Conservation (phyloP, 352 stramenopile genomes). For the Halophytophthora batemanensis region DNA sequence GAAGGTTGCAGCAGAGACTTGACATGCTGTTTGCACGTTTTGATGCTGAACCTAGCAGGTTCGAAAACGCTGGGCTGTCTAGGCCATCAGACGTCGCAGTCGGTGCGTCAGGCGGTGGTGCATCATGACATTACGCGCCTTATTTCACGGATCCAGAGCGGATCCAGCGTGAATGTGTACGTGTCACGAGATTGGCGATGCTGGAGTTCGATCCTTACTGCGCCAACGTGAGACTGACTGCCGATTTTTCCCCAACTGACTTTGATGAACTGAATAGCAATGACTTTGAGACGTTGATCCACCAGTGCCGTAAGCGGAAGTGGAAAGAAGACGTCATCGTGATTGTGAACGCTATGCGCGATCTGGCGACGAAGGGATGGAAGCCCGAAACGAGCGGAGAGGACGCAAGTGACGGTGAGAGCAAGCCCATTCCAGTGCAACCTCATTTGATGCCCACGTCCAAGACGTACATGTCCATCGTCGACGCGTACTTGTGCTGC, state of each 20-base stretch:
- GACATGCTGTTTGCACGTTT: neutral
- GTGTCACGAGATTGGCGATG: conserved; percentile 1
- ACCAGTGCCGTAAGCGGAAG: conserved; percentile 80
- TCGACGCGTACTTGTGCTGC: conserved; percentile 73
- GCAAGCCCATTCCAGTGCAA: conserved; percentile 33
- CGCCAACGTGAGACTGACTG: neutral
- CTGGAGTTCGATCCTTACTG: neutral
- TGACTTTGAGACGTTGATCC: conserved; percentile 80
- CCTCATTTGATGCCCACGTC: conserved; percentile 53
- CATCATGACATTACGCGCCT: conserved; percentile 69
- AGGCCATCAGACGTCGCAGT: conserved; percentile 60
- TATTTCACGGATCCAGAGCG: conserved; percentile 41
- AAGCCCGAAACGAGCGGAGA: conserved; percentile 4
- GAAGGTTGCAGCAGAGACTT: neutral
- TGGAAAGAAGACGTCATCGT: conserved; percentile 70
- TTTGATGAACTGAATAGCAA: conserved; percentile 32
- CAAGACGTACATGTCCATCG: conserved; percentile 69
- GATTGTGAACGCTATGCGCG: conserved; percentile 56
- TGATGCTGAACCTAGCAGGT: conserved; percentile 3
- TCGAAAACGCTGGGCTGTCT: conserved; percentile 54
- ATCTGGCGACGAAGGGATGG: conserved; percentile 48
- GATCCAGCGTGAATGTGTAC: conserved; percentile 57
- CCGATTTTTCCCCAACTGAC: conserved; percentile 1
- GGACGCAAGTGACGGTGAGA: neutral
- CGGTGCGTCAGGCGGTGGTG: conserved; percentile 60